These are phyloP conservation scores for Phytopythium delawarense DNA, from an alignment of 352 stramenopile species.

Conservation along the genomic window DNA sequence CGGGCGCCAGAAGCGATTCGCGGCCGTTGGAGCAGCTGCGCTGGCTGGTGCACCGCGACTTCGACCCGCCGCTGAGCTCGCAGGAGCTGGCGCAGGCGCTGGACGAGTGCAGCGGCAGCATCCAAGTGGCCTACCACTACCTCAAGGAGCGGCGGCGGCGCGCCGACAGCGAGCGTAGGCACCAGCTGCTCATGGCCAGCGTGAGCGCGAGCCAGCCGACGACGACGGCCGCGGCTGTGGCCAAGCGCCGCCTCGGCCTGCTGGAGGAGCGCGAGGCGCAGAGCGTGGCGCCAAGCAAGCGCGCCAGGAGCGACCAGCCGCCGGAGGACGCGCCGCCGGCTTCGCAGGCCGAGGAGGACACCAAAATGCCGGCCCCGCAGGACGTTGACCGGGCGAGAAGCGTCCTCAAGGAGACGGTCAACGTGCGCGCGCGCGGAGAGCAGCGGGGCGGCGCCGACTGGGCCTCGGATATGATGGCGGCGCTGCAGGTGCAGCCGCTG, in stretches of 20 bases:
- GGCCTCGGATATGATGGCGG: slow-evolving; percentile 23
- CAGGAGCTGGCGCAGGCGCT: slow-evolving; percentile 49
- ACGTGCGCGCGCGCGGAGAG: slow-evolving; percentile 18
- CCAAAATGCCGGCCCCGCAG: background rate
- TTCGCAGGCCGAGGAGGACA: slow-evolving; percentile 6
- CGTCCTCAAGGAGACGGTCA: slow-evolving; percentile 24
- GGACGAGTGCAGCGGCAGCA: slow-evolving; percentile 34
- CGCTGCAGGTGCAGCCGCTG: slow-evolving; percentile 21
- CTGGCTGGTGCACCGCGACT: slow-evolving; percentile 60
- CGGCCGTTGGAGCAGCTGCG: slow-evolving; percentile 41
- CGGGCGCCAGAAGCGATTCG: background rate
- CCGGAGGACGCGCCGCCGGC: slow-evolving; percentile 4
- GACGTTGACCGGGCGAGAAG: slow-evolving; percentile 10
- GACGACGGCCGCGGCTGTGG: slow-evolving; percentile 11
- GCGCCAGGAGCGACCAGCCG: slow-evolving; percentile 17
- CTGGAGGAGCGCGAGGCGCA: slow-evolving; percentile 9
- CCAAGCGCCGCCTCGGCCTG: slow-evolving; percentile 27
- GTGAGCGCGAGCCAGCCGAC: slow-evolving; percentile 3
- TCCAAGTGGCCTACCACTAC: slow-evolving; percentile 42
- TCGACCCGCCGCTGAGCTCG: slow-evolving; percentile 35
- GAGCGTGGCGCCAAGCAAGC: slow-evolving; percentile 19
- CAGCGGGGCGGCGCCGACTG: slow-evolving; percentile 20
- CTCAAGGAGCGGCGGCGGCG: slow-evolving; percentile 35
- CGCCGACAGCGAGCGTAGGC: background rate
- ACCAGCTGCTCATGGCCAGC: background rate